These are phyloP conservation scores for Monilinia fructigena DNA, from an alignment of 2,329 filamentous ascomycete species.

Conservation along the genomic window DNA sequence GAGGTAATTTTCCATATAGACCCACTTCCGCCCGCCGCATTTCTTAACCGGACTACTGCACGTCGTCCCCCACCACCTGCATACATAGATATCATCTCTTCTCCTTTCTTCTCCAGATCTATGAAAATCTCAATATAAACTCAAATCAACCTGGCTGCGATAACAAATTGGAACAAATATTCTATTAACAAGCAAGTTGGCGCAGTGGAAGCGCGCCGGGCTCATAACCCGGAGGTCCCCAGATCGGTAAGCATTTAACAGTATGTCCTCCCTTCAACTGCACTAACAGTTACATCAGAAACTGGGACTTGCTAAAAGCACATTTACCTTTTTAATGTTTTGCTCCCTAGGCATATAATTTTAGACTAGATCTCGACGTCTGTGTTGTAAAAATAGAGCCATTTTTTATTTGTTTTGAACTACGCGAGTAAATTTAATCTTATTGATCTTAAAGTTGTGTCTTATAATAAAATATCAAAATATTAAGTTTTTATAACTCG, in stretches of 20 bases:
- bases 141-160: accelerated
- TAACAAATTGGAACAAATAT: background rate
- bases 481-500: too few species aligned
- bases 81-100: background rate
- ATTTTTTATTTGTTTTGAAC: background rate
- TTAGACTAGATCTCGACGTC: background rate
- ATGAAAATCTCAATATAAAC: too few species aligned
- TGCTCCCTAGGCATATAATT: background rate
- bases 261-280: too few species aligned
- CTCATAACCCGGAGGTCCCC: slow-evolving; percentile 43
- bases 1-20: background rate
- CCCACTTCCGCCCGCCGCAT: background rate
- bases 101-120: background rate
- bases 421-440: too few species aligned
- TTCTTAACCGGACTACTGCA: background rate
- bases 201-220: slow-evolving; percentile 42
- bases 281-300: slow-evolving; percentile 23
- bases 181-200: background rate
- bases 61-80: slow-evolving; percentile 3
- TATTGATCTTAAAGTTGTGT: too few species aligned
- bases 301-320: slow-evolving; percentile 38
- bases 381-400: background rate
- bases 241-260: slow-evolving; percentile 32
- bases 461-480: background rate
- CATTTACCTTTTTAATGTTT: too few species aligned